Conservation (phyloP, 225 moss, liverwort and hornwort species). For the Polytrichum commune region DNA sequence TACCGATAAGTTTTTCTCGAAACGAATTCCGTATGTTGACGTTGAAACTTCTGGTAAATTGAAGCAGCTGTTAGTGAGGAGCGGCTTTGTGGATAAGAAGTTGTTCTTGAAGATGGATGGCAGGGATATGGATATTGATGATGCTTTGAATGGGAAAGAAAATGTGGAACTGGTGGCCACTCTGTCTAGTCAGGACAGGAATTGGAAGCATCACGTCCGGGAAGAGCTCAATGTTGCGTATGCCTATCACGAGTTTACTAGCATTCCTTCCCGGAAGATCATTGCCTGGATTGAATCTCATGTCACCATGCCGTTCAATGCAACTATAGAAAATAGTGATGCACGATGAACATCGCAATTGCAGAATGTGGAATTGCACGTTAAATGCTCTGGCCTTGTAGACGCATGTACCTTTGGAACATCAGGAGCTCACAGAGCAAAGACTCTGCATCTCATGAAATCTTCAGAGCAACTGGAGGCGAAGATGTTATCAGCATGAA, state of each 20-base stretch:
- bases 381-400: neutral
- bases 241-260: slow-evolving; percentile 80
- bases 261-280: slow-evolving; percentile 56
- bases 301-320: slow-evolving; percentile 30
- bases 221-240: slow-evolving; percentile 88
- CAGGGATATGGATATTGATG: slow-evolving; percentile 46
- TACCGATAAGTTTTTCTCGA: slow-evolving; percentile 56
- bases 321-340: slow-evolving; percentile 7
- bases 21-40: slow-evolving; percentile 69
- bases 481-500: neutral
- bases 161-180: slow-evolving; percentile 47
- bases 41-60: slow-evolving; percentile 50
- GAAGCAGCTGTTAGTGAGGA: slow-evolving; percentile 36
- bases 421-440: slow-evolving; percentile 2
- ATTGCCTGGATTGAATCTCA: slow-evolving; percentile 75
- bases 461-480: slow-evolving; percentile 2
- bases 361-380: neutral
- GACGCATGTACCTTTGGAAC: neutral
- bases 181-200: slow-evolving; percentile 22
- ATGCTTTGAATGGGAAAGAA: slow-evolving; percentile 34
- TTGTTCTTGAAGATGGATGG: slow-evolving; percentile 61
- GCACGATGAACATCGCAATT: neutral
- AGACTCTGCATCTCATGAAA: neutral
- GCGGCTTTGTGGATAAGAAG: slow-evolving; percentile 43
- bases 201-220: slow-evolving; percentile 66